Conservation (phyloP, 805 yeast species). For the Spathaspora passalidarum region DNA sequence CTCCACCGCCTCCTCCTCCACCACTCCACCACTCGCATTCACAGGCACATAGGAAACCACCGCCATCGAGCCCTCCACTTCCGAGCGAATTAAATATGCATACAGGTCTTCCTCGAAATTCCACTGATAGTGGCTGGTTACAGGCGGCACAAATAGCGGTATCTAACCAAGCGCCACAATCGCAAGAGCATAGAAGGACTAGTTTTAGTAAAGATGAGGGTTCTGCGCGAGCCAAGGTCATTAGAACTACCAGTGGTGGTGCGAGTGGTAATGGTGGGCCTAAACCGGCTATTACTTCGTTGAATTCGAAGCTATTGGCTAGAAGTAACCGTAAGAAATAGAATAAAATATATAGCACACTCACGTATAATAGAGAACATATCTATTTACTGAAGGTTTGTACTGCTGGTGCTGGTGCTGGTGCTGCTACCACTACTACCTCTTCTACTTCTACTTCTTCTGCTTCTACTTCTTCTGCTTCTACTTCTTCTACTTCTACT, state of each 20-base stretch:
- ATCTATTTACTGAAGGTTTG: no score
- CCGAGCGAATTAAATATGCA: constrained; percentile 22
- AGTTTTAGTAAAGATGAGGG: constrained; percentile 33
- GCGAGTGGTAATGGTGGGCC: constrained; percentile 1
- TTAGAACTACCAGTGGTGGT: constrained; percentile 1
- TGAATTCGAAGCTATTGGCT: constrained; percentile 61
- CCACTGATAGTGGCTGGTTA: constrained; percentile 23
- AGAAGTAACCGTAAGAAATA: constrained; percentile 48
- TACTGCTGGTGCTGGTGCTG: no score
- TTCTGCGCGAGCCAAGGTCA: background rate
- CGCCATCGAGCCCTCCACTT: constrained; percentile 14
- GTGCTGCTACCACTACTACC: no score
- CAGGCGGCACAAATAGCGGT: constrained; percentile 46
- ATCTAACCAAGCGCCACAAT: constrained; percentile 14
- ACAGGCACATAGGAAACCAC: constrained; percentile 11
- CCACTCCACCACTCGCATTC: constrained; percentile 6
- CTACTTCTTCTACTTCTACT: no score
- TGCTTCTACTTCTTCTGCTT: no score
- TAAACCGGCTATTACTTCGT: constrained; percentile 39
- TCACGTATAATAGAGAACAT: no score
- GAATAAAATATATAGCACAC: background rate
- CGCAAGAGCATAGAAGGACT: constrained; percentile 25
- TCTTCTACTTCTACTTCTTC: no score
- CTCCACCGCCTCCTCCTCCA: constrained; percentile 4
- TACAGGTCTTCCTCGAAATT: constrained; percentile 23